A percentile compares a stretch with the other conserved stretches of the same genome.
phyloP scores from a whole-genome alignment of 148 eudicot genomes.

The Hydrangea macrophylla region DNA sequence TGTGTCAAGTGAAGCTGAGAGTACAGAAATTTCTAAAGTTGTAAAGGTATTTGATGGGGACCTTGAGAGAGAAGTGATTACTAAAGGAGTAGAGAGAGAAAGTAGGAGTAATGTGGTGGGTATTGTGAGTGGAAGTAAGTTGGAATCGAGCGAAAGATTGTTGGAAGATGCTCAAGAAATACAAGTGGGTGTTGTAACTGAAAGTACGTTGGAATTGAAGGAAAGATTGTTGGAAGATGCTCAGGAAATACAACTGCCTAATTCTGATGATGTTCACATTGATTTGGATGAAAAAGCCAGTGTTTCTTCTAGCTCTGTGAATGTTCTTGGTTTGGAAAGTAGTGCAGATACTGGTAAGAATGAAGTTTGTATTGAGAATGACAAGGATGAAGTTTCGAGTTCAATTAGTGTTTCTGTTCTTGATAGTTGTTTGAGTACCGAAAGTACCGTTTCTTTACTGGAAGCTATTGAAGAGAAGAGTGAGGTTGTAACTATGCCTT shows the following conservation, averaged over 20 bases:
- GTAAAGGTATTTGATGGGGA: constrained; percentile 35
- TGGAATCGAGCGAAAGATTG: background rate
- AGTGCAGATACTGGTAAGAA: background rate
- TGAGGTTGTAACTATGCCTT: constrained; percentile 9
- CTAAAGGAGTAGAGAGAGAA: constrained; percentile 18
- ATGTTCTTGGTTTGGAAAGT: background rate
- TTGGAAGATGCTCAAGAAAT: background rate
- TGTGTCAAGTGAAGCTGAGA: constrained; percentile 6
- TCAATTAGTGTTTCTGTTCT: background rate
- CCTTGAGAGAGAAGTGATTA: constrained; percentile 18
- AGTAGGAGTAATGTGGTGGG: constrained; percentile 5
- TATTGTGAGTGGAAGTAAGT: background rate
- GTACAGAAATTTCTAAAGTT: constrained; percentile 8
- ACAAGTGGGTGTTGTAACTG: background rate
- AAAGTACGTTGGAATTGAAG: constrained; percentile 4
- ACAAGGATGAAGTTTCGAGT: constrained; percentile 10
- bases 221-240: constrained; percentile 11
- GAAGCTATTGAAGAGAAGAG: constrained; percentile 14
- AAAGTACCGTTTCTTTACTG: background rate
- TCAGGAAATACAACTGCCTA: constrained; percentile 14
- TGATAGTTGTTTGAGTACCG: constrained; percentile 5
- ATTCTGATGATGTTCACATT: background rate
- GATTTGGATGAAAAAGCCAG: background rate
- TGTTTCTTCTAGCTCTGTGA: background rate
- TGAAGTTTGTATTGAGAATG: constrained; percentile 4